Evolutionary conservation across 345 rosid genomes (phyloP).

Genomic region (Brassica carinata): DNA sequence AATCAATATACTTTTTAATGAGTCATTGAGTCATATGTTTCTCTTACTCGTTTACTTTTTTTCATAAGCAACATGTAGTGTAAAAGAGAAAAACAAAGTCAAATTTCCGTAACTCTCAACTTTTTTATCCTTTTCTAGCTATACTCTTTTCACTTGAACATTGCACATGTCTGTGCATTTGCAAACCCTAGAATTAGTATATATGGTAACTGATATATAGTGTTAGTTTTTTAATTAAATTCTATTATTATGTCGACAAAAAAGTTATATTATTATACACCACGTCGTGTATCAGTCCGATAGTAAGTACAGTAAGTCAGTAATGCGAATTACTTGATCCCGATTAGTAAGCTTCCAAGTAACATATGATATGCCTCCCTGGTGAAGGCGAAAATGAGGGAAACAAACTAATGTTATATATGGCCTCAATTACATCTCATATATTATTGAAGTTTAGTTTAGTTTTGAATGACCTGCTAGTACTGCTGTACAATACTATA

Average conservation of each 20-base stretch:
- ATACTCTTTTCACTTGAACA: neutral
- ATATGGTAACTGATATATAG: neutral
- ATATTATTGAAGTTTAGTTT: neutral
- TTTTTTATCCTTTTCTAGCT: neutral
- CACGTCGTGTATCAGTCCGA: neutral
- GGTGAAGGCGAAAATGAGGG: neutral
- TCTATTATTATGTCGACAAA: neutral
- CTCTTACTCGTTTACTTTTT: neutral
- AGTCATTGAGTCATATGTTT: neutral
- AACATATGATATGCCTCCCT: neutral
- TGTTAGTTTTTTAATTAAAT: neutral
- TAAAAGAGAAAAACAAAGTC: neutral
- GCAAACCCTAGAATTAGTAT: slow-evolving; percentile 33
- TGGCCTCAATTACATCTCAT: neutral
- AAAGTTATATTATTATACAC: neutral
- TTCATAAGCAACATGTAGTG: neutral
- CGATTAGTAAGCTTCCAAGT: neutral
- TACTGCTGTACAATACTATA: neutral
- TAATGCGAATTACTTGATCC: neutral
- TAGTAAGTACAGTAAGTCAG: neutral
- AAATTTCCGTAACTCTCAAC: neutral
- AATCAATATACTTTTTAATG: neutral
- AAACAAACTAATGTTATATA: neutral
- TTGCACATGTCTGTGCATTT: slow-evolving; percentile 10
- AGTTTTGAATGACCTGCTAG: neutral